Evolutionary conservation across 331 rosid genomes (phyloP).

Genomic region (Saraca asoca): DNA sequence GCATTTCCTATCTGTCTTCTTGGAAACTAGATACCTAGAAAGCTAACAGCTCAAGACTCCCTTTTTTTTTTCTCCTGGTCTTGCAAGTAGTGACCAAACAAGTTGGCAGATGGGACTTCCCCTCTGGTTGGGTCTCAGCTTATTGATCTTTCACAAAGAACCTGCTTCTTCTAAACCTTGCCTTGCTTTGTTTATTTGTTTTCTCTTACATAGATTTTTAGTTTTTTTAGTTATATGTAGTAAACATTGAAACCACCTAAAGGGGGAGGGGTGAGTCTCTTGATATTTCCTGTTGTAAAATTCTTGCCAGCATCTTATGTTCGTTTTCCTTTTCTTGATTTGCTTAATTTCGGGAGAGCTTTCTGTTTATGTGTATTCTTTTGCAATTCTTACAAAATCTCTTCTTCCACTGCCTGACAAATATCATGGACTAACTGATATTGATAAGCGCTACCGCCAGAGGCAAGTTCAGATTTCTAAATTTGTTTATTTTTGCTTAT

Average conservation of each 20-base stretch:
- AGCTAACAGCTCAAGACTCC: neutral
- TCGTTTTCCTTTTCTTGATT: constrained; percentile 15
- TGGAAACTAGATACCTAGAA: constrained; percentile 6
- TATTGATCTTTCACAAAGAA: neutral
- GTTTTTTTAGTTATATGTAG: neutral
- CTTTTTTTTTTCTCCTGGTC: too few relatives aligned
- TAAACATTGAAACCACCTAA: neutral
- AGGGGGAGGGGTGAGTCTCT: neutral
- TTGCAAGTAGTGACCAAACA: neutral
- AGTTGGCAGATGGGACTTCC: neutral
- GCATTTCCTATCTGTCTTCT: neutral
- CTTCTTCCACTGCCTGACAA: constrained; percentile 98
- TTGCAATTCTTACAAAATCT: constrained; percentile 86
- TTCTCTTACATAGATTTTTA: neutral
- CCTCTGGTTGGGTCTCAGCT: neutral
- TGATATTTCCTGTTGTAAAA: neutral
- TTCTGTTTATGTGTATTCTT: constrained; percentile 69
- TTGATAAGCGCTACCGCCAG: constrained; percentile 94
- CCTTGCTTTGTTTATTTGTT: neutral
- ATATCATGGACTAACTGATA: constrained; percentile 89
- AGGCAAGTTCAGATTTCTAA: constrained; percentile 46
- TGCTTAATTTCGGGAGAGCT: constrained; percentile 77
- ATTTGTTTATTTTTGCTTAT: neutral
- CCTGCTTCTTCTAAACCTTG: neutral
- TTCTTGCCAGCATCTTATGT: constrained; percentile 18